Conservation (phyloP, 345 rosid genomes). For the Rhizophora apiculata region DNA sequence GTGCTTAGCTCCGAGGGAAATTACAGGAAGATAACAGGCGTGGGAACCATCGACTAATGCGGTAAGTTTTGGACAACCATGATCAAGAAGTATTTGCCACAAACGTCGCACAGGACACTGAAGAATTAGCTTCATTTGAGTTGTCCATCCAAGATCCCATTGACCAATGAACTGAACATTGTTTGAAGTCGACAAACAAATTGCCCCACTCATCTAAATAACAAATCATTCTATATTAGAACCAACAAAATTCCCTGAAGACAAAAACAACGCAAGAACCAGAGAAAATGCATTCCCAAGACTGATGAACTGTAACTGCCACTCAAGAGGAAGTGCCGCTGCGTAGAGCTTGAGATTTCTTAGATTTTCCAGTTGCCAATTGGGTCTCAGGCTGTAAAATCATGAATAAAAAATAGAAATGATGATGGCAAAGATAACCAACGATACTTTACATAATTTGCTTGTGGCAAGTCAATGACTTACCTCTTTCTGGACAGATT, state of each 20-base stretch:
- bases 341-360: constrained; percentile 48
- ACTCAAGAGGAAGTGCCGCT: constrained; percentile 36
- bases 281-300: background rate
- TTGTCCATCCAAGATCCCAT: background rate
- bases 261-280: background rate
- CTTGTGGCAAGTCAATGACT: background rate
- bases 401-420: background rate
- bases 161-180: constrained; percentile 1
- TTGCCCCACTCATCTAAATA: constrained; percentile 14
- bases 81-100: too few species aligned
- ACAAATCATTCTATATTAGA: constrained; percentile 15
- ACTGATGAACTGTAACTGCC: background rate
- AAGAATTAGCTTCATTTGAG: background rate
- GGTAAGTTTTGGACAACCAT: too few species aligned
- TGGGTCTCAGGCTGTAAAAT: constrained; percentile 75
- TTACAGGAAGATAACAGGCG: too few species aligned
- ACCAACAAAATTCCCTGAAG: constrained; percentile 20
- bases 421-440: too few species aligned
- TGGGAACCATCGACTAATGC: too few species aligned
- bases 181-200: constrained; percentile 5
- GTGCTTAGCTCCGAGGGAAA: too few species aligned
- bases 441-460: background rate
- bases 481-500: constrained; percentile 94
- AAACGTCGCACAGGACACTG: background rate
- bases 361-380: constrained; percentile 68